Evolutionary conservation across 169 alveolate species (phyloP).

Genomic region (Cryptosporidium parvum): DNA sequence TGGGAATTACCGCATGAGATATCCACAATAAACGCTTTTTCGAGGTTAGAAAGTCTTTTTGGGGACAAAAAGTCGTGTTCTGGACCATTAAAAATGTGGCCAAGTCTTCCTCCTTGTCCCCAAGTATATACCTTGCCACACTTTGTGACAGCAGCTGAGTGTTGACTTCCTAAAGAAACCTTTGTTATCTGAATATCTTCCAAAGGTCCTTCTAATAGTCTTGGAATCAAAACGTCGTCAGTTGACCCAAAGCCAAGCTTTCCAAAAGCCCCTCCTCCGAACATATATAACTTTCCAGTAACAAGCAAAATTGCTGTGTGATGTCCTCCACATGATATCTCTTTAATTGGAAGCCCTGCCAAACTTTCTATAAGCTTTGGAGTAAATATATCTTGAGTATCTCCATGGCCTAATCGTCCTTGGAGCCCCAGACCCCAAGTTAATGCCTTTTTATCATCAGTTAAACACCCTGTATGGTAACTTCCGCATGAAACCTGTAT

Average conservation of each 20-base stretch:
- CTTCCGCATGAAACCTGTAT: slow-evolving; percentile 83
- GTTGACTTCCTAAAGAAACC: slow-evolving; percentile 79
- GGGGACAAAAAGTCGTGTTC: slow-evolving; percentile 76
- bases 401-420: slow-evolving; percentile 88
- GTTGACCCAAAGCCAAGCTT: slow-evolving; percentile 78
- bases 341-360: slow-evolving; percentile 72
- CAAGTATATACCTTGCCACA: slow-evolving; percentile 78
- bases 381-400: slow-evolving; percentile 56
- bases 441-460: slow-evolving; percentile 82
- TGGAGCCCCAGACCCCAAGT: slow-evolving; percentile 90
- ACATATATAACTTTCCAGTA: slow-evolving; percentile 76
- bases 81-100: slow-evolving; percentile 74
- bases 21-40: slow-evolving; percentile 51
- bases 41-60: slow-evolving; percentile 54
- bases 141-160: slow-evolving; percentile 77
- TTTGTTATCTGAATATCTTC: slow-evolving; percentile 26
- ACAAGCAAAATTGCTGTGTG: slow-evolving; percentile 77
- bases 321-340: slow-evolving; percentile 78
- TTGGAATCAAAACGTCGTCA: slow-evolving; percentile 73
- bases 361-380: slow-evolving; percentile 75
- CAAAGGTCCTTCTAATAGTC: slow-evolving; percentile 65
- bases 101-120: slow-evolving; percentile 82
- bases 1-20: slow-evolving; percentile 78
- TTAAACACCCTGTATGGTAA: slow-evolving; percentile 79
- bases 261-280: slow-evolving; percentile 82